phyloP scores from a whole-genome alignment of 1,284 basidiomycete species.

The Earliella scabrosa region DNA sequence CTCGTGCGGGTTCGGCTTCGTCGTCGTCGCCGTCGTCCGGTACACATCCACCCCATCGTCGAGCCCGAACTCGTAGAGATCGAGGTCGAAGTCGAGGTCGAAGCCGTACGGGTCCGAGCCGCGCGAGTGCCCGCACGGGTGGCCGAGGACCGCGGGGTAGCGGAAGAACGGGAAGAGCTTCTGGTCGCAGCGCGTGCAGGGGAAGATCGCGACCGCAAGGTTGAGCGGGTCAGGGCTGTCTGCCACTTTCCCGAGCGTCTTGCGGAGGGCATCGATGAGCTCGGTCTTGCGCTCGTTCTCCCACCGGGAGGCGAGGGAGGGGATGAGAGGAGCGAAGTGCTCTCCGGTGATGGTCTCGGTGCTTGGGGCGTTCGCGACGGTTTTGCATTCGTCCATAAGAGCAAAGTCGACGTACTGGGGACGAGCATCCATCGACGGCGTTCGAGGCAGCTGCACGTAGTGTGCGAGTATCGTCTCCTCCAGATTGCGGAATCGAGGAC shows the following conservation, averaged over 20 bases:
- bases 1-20: not conserved
- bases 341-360: not conserved
- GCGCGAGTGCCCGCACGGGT: not conserved
- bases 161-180: not conserved
- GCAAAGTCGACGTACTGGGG: not conserved
- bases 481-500: not conserved
- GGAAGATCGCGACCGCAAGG: conserved; percentile 1
- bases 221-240: not conserved
- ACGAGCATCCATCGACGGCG: conserved; percentile 1
- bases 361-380: not conserved
- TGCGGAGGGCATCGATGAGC: not conserved
- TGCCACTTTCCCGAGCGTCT: not conserved
- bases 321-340: not conserved
- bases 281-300: not conserved
- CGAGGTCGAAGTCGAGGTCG: not conserved
- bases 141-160: not conserved
- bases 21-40: too few relatives aligned
- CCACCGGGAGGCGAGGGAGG: not conserved
- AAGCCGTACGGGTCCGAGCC: too few relatives aligned
- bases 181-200: not conserved
- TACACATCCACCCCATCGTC: not conserved
- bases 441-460: conserved; percentile 5
- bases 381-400: not conserved
- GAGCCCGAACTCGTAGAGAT: not conserved
- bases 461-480: not conserved